Conservation (phyloP, 371 early-diverging fungal species). For the Encephalitozoon romaleae region DNA sequence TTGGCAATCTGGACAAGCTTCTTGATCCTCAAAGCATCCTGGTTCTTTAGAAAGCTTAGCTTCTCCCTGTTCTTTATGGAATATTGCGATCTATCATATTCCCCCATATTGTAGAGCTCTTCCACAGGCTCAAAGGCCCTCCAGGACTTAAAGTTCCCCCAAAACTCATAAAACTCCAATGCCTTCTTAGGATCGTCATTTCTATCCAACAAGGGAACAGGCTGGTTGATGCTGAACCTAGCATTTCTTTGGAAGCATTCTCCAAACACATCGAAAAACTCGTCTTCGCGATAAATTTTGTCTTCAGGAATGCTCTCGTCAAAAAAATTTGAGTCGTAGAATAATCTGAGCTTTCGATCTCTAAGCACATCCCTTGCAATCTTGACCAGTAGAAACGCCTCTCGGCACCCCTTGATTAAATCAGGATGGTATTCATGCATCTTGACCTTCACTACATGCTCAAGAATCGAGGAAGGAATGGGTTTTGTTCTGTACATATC, state of each 20-base stretch:
- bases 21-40: conserved; percentile 49
- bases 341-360: conserved; percentile 76
- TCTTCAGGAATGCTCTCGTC: conserved; percentile 63
- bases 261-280: conserved; percentile 76
- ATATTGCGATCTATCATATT: conserved; percentile 39
- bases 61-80: conserved; percentile 46
- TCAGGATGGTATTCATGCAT: conserved; percentile 56
- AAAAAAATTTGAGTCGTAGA: conserved; percentile 87
- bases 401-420: conserved; percentile 31
- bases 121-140: conserved; percentile 88
- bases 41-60: conserved; percentile 34
- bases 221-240: conserved; percentile 72
- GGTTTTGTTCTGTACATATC: conserved; percentile 24
- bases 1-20: conserved; percentile 51
- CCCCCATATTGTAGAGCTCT: conserved; percentile 64
- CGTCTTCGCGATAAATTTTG: conserved; percentile 68
- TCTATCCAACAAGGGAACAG: conserved; percentile 70
- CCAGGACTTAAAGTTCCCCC: conserved; percentile 87
- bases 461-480: conserved; percentile 38
- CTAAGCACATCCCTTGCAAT: conserved; percentile 77
- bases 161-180: conserved; percentile 79
- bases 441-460: conserved; percentile 37
- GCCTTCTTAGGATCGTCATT: conserved; percentile 58
- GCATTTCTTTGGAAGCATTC: conserved; percentile 75
- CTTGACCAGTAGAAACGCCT: conserved; percentile 51